Evolutionary conservation across 257 asterid genomes (phyloP).

Genomic region (Solanum sitiens): DNA sequence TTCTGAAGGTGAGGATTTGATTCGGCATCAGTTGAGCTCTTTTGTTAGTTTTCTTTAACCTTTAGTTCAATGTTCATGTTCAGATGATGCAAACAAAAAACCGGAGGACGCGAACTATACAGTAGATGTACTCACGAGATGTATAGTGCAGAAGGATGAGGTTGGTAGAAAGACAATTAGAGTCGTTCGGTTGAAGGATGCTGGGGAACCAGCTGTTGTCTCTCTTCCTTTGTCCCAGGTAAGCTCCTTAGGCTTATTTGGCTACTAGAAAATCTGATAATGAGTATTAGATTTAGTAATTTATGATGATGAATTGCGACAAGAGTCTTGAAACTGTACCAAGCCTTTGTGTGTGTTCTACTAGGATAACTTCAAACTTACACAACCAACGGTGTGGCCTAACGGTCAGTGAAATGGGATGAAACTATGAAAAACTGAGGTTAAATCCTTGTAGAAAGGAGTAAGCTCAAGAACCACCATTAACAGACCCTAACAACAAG

Average conservation of each 20-base stretch:
- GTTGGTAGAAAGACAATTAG: constrained; percentile 44
- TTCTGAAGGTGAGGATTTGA: constrained; percentile 64
- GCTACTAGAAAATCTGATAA: not conserved
- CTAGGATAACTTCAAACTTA: not conserved
- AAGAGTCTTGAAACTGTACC: not conserved
- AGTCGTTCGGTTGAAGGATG: constrained; percentile 57
- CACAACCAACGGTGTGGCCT: not conserved
- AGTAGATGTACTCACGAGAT: constrained; percentile 81
- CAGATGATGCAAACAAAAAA: constrained; percentile 68
- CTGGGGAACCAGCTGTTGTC: constrained; percentile 86
- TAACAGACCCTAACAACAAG: not conserved
- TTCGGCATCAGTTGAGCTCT: not conserved
- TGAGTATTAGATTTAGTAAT: not conserved
- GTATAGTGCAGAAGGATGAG: constrained; percentile 63
- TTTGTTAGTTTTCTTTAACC: constrained; percentile 1
- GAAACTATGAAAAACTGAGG: not conserved
- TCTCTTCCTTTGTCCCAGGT: constrained; percentile 83
- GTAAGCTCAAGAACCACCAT: not conserved
- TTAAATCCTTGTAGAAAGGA: not conserved
- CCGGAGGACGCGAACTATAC: constrained; percentile 85
- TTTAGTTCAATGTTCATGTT: not conserved
- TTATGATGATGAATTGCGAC: not conserved
- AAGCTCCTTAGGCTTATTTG: constrained; percentile 14
- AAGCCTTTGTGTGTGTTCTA: not conserved
- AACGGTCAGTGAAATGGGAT: not conserved